Percentiles rank a stretch among this genome's conserved stretches.
phyloP scores from a whole-genome alignment of 1,139 yeast genomes.

The Geotrichum cucujoidarum region DNA sequence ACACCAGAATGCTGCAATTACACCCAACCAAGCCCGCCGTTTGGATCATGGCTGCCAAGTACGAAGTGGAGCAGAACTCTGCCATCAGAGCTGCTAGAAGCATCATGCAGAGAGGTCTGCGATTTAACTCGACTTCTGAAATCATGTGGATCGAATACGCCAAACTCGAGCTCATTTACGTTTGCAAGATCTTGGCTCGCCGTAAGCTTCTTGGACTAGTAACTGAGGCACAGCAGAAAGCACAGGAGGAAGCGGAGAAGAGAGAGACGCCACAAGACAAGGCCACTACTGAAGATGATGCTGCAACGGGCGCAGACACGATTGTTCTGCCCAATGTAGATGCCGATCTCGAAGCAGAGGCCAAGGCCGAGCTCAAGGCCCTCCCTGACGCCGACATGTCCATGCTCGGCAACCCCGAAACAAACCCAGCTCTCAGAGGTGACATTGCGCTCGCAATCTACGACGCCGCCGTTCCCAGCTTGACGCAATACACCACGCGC shows the following conservation, averaged over 20 bases:
- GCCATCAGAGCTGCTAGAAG: slow-evolving; percentile 86
- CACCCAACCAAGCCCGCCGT: slow-evolving; percentile 90
- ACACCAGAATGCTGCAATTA: slow-evolving; percentile 70
- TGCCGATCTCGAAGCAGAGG: slow-evolving; percentile 32
- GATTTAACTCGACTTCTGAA: slow-evolving; percentile 72
- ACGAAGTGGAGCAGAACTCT: slow-evolving; percentile 84
- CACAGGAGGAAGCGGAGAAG: slow-evolving; percentile 46
- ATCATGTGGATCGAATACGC: slow-evolving; percentile 78
- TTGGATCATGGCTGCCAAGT: slow-evolving; percentile 94
- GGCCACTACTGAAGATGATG: slow-evolving; percentile 24
- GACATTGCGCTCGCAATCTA: slow-evolving; percentile 80
- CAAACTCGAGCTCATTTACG: slow-evolving; percentile 80
- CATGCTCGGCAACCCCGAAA: slow-evolving; percentile 77
- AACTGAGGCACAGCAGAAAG: slow-evolving; percentile 64
- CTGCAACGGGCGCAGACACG: slow-evolving; percentile 7
- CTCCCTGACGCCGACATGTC: slow-evolving; percentile 86
- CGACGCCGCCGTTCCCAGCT: slow-evolving; percentile 50
- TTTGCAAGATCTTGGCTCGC: slow-evolving; percentile 77
- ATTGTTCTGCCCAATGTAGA: slow-evolving; percentile 21
- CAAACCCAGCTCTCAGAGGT: slow-evolving; percentile 87
- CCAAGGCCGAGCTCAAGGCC: slow-evolving; percentile 47
- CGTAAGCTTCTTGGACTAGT: slow-evolving; percentile 75
- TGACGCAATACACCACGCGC: slow-evolving; percentile 13
- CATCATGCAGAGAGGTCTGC: slow-evolving; percentile 75
- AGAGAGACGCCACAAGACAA: slow-evolving; percentile 24